phyloP scores from a whole-genome alignment of 495 filamentous ascomycete species.

The Hypoxylon trugodes region DNA sequence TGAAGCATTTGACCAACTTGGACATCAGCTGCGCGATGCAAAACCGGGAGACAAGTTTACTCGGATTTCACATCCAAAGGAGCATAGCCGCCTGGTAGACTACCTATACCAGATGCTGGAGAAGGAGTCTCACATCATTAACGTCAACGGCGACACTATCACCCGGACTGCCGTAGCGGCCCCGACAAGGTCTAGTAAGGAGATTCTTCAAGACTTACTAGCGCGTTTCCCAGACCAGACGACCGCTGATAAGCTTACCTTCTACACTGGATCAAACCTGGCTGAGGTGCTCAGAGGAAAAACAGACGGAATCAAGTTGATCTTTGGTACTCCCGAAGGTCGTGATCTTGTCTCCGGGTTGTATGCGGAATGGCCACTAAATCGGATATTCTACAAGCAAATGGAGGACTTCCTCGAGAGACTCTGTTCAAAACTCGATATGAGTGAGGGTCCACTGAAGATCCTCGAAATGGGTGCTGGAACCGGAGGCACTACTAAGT shows the following conservation, averaged over 20 bases:
- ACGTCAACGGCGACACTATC: slow-evolving; percentile 46
- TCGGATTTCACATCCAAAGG: slow-evolving; percentile 47
- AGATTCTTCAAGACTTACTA: slow-evolving; percentile 50
- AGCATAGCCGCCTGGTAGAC: slow-evolving; percentile 50
- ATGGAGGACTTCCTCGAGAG: slow-evolving; percentile 55
- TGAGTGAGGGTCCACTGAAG: slow-evolving; percentile 33
- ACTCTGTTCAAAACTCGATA: slow-evolving; percentile 40
- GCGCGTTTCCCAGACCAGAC: slow-evolving; percentile 49
- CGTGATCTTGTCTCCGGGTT: slow-evolving; percentile 55
- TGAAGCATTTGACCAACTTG: slow-evolving; percentile 58
- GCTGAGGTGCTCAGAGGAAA: slow-evolving; percentile 54
- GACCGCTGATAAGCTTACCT: slow-evolving; percentile 51
- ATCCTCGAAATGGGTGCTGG: slow-evolving; percentile 58
- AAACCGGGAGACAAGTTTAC: slow-evolving; percentile 46
- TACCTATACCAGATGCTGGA: slow-evolving; percentile 57
- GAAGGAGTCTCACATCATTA: slow-evolving; percentile 52
- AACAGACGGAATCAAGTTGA: slow-evolving; percentile 56
- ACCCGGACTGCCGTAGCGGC: slow-evolving; percentile 51
- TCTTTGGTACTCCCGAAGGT: slow-evolving; percentile 58
- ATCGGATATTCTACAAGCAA: slow-evolving; percentile 49
- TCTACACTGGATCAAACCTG: slow-evolving; percentile 53
- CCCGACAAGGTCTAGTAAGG: slow-evolving; percentile 47
- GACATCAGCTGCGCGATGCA: slow-evolving; percentile 43
- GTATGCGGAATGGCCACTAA: slow-evolving; percentile 56
- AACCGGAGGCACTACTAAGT: slow-evolving; percentile 54